Percentiles rank a stretch among this genome's conserved stretches.
These are phyloP conservation scores for Calendula officinalis DNA, from an alignment of 129 eudicot species.

Conservation along the genomic window DNA sequence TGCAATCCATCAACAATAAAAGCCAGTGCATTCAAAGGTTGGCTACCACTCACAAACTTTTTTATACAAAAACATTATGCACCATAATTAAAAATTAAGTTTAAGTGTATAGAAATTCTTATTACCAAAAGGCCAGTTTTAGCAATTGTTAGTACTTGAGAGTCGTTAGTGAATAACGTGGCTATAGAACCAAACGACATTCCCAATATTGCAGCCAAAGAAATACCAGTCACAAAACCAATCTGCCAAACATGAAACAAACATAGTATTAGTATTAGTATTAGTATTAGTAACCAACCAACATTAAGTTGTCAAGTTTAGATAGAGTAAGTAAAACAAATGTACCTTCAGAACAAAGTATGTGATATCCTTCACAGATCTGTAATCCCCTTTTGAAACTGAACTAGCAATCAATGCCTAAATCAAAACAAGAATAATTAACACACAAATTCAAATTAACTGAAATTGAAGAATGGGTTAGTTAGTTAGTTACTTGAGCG, in stretches of 20 bases:
- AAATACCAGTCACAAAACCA: constrained; percentile 60
- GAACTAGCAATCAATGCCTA: constrained; percentile 89
- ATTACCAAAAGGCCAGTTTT: constrained; percentile 71
- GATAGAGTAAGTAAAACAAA: neutral
- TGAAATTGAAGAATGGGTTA: neutral
- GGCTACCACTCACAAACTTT: constrained; percentile 90
- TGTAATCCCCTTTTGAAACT: constrained; percentile 67
- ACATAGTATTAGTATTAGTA: no score
- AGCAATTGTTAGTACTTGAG: constrained; percentile 53
- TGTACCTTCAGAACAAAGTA: constrained; percentile 71
- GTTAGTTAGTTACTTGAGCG: constrained; percentile 55
- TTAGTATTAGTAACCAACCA: neutral
- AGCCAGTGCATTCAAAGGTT: constrained; percentile 87
- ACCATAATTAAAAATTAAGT: neutral
- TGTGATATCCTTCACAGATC: constrained; percentile 68
- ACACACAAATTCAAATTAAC: neutral
- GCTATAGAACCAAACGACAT: constrained; percentile 63
- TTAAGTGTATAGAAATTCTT: constrained; percentile 17
- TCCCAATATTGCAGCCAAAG: constrained; percentile 68
- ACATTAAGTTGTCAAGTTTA: neutral
- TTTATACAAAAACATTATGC: neutral
- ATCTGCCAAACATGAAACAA: constrained; percentile 49
- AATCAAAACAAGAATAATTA: constrained; percentile 14
- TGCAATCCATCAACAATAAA: constrained; percentile 92
- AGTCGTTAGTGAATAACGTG: constrained; percentile 69